These are phyloP conservation scores for Lactifluus hygrophoroides DNA, from an alignment of 768 basidiomycete genomes.

Conservation along the genomic window DNA sequence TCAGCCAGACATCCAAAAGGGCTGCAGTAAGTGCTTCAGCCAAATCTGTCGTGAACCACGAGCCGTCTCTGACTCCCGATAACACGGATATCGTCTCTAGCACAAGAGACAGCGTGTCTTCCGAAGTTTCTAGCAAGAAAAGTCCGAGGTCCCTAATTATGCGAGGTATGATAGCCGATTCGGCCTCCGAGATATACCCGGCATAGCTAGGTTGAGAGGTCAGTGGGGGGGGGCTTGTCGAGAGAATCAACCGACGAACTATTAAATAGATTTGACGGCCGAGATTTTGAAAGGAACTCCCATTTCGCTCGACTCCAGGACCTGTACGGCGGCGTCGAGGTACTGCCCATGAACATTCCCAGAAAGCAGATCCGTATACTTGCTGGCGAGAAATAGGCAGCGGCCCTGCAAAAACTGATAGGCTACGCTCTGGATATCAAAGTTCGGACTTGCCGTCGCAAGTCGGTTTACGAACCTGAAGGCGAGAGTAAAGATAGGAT, in stretches of 20 bases:
- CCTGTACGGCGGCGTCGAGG: slow-evolving; percentile 77
- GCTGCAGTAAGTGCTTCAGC: slow-evolving; percentile 58
- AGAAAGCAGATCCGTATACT: slow-evolving; percentile 71
- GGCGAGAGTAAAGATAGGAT: slow-evolving; percentile 69
- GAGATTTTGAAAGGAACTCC: slow-evolving; percentile 88
- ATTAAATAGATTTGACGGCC: slow-evolving; percentile 87
- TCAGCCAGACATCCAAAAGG: slow-evolving; percentile 74
- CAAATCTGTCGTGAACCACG: slow-evolving; percentile 63
- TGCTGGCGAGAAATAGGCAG: slow-evolving; percentile 90
- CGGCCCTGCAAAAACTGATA: slow-evolving; percentile 91
- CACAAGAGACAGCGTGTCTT: slow-evolving; percentile 83
- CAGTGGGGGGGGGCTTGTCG: not conserved
- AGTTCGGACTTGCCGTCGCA: not conserved
- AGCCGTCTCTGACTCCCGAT: slow-evolving; percentile 60
- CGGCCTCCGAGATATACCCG: slow-evolving; percentile 50
- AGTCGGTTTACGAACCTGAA: slow-evolving; percentile 46
- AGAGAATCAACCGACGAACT: slow-evolving; percentile 43
- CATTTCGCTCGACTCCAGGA: slow-evolving; percentile 64
- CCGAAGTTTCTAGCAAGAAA: slow-evolving; percentile 68
- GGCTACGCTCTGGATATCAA: slow-evolving; percentile 38
- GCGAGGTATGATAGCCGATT: slow-evolving; percentile 57
- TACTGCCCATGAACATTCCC: slow-evolving; percentile 72
- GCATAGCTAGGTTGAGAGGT: slow-evolving; percentile 48
- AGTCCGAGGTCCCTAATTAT: slow-evolving; percentile 79
- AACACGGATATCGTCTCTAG: slow-evolving; percentile 79